phyloP scores from a whole-genome alignment of 192 early-diverging fungal species.

The Podochytrium sp. region DNA sequence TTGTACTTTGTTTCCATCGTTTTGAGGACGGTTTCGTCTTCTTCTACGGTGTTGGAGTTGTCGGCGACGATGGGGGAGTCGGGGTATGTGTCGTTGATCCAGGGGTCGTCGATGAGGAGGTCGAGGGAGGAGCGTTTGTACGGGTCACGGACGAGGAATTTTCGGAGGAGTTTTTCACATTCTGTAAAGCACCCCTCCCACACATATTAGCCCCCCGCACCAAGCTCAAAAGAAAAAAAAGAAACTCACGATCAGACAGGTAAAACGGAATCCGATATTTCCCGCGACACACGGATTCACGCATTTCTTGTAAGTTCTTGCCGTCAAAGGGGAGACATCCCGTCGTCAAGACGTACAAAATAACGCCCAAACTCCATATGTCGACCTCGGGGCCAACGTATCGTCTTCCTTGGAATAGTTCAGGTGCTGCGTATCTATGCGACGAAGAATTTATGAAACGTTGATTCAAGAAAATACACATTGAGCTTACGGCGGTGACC shows the following conservation, averaged over 20 bases:
- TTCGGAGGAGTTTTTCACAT: conserved; percentile 62
- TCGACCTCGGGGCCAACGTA: conserved; percentile 99
- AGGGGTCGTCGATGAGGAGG: conserved; percentile 15
- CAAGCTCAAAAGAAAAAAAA: conserved; percentile 1
- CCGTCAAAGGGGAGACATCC: conserved; percentile 97
- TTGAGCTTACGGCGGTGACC: conserved; percentile 57
- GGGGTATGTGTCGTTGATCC: conserved; percentile 36
- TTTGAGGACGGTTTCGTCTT: conserved; percentile 58
- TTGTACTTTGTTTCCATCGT: conserved; percentile 56
- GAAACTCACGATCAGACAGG: conserved; percentile 33
- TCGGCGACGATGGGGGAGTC: conserved; percentile 55
- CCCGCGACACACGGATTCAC: conserved; percentile 62
- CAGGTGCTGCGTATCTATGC: conserved; percentile 69
- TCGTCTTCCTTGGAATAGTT: conserved; percentile 73
- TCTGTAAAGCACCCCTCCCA: conserved; percentile 20
- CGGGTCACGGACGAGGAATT: conserved; percentile 64
- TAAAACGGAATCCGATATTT: conserved; percentile 71
- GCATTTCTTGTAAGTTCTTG: conserved; percentile 82
- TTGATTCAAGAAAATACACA: background rate
- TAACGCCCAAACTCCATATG: conserved; percentile 97
- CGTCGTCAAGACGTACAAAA: conserved; percentile 93
- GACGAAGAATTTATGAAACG: background rate
- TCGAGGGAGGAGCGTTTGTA: conserved; percentile 53
- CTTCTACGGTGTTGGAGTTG: conserved; percentile 44
- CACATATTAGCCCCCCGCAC: background rate